phyloP scores from a whole-genome alignment of 2,329 filamentous ascomycete species.

The Neocatenulostroma microsporum region DNA sequence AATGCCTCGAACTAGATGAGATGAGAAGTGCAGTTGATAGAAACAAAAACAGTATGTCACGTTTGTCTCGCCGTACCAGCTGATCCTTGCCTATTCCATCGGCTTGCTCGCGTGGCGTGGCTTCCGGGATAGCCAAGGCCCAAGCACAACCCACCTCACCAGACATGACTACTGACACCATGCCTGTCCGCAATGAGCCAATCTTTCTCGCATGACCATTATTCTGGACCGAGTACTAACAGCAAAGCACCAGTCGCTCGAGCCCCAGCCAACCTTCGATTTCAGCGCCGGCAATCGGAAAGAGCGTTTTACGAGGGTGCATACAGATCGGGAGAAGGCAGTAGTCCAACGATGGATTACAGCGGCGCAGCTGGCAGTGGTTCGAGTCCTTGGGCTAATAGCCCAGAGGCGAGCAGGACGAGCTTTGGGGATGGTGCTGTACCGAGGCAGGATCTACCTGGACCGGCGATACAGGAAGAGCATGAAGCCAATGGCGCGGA shows the following conservation, averaged over 20 bases:
- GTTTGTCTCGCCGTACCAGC: too few relatives aligned
- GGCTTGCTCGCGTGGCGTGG: too few relatives aligned
- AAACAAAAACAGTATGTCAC: too few relatives aligned
- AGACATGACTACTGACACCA: too few relatives aligned
- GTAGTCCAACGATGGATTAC: slow-evolving; percentile 54
- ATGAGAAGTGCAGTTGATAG: too few relatives aligned
- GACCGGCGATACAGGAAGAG: slow-evolving; percentile 18
- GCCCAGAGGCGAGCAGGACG: slow-evolving; percentile 46
- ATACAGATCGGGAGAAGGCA: slow-evolving; percentile 23
- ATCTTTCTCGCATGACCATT: slow-evolving; percentile 2
- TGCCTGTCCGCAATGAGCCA: slow-evolving; percentile 5
- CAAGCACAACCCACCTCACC: too few relatives aligned
- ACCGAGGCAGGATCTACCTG: slow-evolving; percentile 21
- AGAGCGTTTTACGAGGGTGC: slow-evolving; percentile 26
- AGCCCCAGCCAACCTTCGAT: slow-evolving; percentile 22
- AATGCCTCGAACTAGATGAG: too few relatives aligned
- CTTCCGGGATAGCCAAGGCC: too few relatives aligned
- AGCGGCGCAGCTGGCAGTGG: slow-evolving; percentile 47
- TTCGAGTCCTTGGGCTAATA: slow-evolving; percentile 57
- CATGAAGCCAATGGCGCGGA: slow-evolving; percentile 5
- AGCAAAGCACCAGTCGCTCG: slow-evolving; percentile 15
- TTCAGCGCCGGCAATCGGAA: slow-evolving; percentile 30
- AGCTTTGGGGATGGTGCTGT: slow-evolving; percentile 33
- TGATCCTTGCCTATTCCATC: too few relatives aligned
- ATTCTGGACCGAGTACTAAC: slow-evolving; percentile 10